Percentiles rank a stretch among this genome's conserved stretches.
Conservation (phyloP, 2,329 filamentous ascomycete genomes). For the Clonostachys solani region DNA sequence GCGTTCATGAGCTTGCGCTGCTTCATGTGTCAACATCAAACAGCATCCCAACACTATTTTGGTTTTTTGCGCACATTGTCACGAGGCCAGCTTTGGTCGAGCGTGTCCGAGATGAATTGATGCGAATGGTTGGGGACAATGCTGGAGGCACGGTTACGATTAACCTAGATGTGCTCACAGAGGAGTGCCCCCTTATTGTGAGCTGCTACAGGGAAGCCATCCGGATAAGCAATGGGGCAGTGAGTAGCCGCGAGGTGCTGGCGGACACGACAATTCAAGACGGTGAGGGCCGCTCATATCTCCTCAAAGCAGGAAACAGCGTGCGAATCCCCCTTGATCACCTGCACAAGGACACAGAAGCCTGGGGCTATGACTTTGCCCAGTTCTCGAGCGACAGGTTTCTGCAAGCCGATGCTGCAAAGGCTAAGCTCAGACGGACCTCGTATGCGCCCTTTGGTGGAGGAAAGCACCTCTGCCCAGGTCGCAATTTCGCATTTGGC, state of each 20-base stretch:
- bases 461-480: slow-evolving; percentile 23
- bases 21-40: slow-evolving; percentile 24
- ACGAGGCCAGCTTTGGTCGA: slow-evolving; percentile 13
- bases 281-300: slow-evolving; percentile 10
- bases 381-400: slow-evolving; percentile 5
- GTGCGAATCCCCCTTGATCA: slow-evolving; percentile 4
- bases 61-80: slow-evolving; percentile 24
- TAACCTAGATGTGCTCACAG: slow-evolving; percentile 25
- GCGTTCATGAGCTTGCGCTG: slow-evolving; percentile 21
- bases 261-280: slow-evolving; percentile 25
- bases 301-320: slow-evolving; percentile 15
- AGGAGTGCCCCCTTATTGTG: slow-evolving; percentile 33
- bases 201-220: slow-evolving; percentile 36
- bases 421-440: slow-evolving; percentile 3
- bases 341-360: slow-evolving; percentile 1
- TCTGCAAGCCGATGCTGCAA: slow-evolving; percentile 2
- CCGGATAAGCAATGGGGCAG: slow-evolving; percentile 17
- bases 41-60: slow-evolving; percentile 28
- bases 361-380: slow-evolving; percentile 2
- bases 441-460: slow-evolving; percentile 24
- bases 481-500: slow-evolving; percentile 23
- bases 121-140: slow-evolving; percentile 6
- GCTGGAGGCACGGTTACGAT: slow-evolving; percentile 12
- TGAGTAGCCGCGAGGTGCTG: slow-evolving; percentile 16
- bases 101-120: slow-evolving; percentile 21